Conservation (phyloP, 179 eudicot species). For the Nepenthes alata region DNA sequence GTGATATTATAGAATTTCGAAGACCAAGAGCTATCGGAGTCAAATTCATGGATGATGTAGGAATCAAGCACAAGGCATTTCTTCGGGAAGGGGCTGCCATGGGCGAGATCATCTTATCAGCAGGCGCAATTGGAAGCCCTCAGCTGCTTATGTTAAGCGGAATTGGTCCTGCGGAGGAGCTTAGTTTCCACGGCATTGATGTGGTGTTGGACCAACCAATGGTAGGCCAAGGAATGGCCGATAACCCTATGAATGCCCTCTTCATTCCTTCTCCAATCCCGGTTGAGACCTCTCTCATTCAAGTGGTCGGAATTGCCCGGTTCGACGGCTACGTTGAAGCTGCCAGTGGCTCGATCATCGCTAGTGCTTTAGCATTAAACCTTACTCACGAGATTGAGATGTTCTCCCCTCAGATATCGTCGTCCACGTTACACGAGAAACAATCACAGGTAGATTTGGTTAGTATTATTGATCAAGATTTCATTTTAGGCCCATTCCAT, state of each 20-base stretch:
- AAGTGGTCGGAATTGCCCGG: slow-evolving; percentile 50
- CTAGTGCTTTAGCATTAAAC: slow-evolving; percentile 20
- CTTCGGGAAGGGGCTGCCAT: slow-evolving; percentile 23
- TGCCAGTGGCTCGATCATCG: slow-evolving; percentile 38
- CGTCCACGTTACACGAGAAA: background rate
- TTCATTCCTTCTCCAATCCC: slow-evolving; percentile 42
- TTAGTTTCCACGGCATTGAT: slow-evolving; percentile 28
- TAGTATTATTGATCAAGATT: too few species aligned
- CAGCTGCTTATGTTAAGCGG: slow-evolving; percentile 79
- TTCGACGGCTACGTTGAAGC: slow-evolving; percentile 47
- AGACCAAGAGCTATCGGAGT: slow-evolving; percentile 56
- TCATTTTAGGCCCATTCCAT: too few species aligned
- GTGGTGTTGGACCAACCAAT: slow-evolving; percentile 55
- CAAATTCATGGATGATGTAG: slow-evolving; percentile 38
- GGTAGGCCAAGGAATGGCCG: slow-evolving; percentile 80
- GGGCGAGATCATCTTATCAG: slow-evolving; percentile 56
- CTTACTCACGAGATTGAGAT: slow-evolving; percentile 13
- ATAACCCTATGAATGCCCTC: slow-evolving; percentile 69
- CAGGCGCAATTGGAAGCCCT: slow-evolving; percentile 88
- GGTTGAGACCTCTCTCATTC: slow-evolving; percentile 58
- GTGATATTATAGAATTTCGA: slow-evolving; percentile 17
- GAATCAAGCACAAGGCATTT: slow-evolving; percentile 42
- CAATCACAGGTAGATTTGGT: too few species aligned
- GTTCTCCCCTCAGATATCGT: slow-evolving; percentile 33
- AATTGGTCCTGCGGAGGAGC: slow-evolving; percentile 59